A percentile compares a stretch with the other conserved stretches of the same genome.
Evolutionary conservation across 2,329 filamentous ascomycete species (phyloP).

Genomic region (Colletotrichum theobromicola): DNA sequence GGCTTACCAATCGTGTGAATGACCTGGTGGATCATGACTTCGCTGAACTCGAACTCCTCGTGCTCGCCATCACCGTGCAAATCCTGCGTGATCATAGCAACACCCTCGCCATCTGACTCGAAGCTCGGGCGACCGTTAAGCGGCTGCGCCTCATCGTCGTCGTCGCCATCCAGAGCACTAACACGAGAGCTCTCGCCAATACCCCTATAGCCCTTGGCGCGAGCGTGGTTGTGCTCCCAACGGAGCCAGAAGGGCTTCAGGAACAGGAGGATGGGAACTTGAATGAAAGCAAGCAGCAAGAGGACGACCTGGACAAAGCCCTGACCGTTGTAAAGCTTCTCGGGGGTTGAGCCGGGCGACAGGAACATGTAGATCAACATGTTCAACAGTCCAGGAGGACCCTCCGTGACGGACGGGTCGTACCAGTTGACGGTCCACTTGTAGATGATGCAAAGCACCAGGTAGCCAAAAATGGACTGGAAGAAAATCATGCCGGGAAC

Average conservation of each 20-base stretch:
- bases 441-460: slow-evolving; percentile 92
- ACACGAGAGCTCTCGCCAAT: slow-evolving; percentile 89
- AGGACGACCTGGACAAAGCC: slow-evolving; percentile 76
- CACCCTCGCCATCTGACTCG: slow-evolving; percentile 76
- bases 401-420: slow-evolving; percentile 58
- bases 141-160: slow-evolving; percentile 73
- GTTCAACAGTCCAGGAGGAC: slow-evolving; percentile 89
- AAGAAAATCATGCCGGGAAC: slow-evolving; percentile 99
- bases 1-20: slow-evolving; percentile 95
- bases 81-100: slow-evolving; percentile 88
- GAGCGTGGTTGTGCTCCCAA: slow-evolving; percentile 89
- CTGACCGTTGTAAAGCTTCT: slow-evolving; percentile 79
- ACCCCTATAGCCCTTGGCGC: slow-evolving; percentile 88
- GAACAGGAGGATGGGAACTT: slow-evolving; percentile 91
- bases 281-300: slow-evolving; percentile 79
- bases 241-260: slow-evolving; percentile 95
- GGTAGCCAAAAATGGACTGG: slow-evolving; percentile 97
- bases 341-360: slow-evolving; percentile 72
- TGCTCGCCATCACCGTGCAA: slow-evolving; percentile 78
- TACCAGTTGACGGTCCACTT: slow-evolving; percentile 95
- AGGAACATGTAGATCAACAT: slow-evolving; percentile 99
- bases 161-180: slow-evolving; percentile 89
- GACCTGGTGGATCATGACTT: slow-evolving; percentile 98
- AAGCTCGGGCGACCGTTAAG: slow-evolving; percentile 59
- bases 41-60: slow-evolving; percentile 96